Conservation (phyloP, 208 protist species). For the Acanthamoeba royreba region DNA sequence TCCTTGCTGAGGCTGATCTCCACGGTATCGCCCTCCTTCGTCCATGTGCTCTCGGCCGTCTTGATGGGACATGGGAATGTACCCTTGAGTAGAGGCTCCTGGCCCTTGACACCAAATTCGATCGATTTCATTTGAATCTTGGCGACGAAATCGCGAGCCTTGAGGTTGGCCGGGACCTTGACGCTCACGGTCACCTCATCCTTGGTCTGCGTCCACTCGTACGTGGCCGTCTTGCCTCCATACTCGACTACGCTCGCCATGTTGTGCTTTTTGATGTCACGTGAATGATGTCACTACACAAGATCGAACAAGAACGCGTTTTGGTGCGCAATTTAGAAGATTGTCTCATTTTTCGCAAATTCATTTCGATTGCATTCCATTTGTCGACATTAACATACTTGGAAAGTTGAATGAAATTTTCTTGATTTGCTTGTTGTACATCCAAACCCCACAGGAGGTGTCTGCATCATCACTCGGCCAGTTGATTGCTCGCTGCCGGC, state of each 20-base stretch:
- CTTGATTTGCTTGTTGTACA: too few species aligned
- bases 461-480: too few species aligned
- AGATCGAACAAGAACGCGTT: too few species aligned
- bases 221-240: constrained; percentile 39
- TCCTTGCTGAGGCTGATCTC: constrained; percentile 29
- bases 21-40: constrained; percentile 18
- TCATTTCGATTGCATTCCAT: too few species aligned
- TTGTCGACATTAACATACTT: too few species aligned
- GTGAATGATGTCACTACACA: too few species aligned
- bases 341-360: too few species aligned
- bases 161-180: neutral
- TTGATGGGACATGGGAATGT: neutral
- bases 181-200: constrained; percentile 17
- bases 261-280: neutral
- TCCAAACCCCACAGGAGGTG: too few species aligned
- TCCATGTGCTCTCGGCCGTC: neutral
- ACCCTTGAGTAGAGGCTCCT: neutral
- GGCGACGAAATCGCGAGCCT: neutral
- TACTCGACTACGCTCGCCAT: constrained; percentile 16
- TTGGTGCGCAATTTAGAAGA: too few species aligned
- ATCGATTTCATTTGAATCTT: neutral
- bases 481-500: neutral
- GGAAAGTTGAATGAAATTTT: too few species aligned
- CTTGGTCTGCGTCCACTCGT: constrained; percentile 39
- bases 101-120: constrained; percentile 25